These are phyloP conservation scores for Solanum hybrid DNA, from an alignment of 305 asterid genomes.

Conservation along the genomic window DNA sequence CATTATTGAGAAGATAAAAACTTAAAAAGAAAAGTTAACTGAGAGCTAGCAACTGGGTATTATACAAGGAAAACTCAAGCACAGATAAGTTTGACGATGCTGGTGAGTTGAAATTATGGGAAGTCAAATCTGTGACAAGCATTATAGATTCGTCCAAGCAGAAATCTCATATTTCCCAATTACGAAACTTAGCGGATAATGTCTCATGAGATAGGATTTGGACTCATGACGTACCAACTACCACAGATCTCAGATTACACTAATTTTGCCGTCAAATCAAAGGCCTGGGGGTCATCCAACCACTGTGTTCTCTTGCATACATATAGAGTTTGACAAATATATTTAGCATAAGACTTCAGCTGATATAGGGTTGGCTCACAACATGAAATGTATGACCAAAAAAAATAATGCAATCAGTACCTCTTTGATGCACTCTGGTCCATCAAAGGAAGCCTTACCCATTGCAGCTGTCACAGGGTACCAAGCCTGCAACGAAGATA, in stretches of 20 bases:
- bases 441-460: slow-evolving; percentile 79
- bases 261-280: not conserved
- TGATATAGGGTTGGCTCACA: not conserved
- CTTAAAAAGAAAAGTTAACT: not conserved
- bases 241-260: not conserved
- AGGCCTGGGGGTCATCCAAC: not conserved
- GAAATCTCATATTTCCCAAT: not conserved
- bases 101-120: not conserved
- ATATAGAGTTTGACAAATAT: not conserved
- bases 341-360: not conserved
- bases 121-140: not conserved
- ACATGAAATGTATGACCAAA: not conserved
- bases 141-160: not conserved
- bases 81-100: not conserved
- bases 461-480: slow-evolving; percentile 83
- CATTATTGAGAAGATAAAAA: not conserved
- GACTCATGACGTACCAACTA: not conserved
- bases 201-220: not conserved
- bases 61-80: not conserved
- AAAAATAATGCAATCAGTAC: slow-evolving; percentile 23
- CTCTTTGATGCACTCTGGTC: slow-evolving; percentile 83
- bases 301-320: not conserved
- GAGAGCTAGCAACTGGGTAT: not conserved
- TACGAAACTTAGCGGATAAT: not conserved
- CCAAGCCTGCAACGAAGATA: slow-evolving; percentile 50